phyloP scores from a whole-genome alignment of 805 yeast species.

The Priceomyces carsonii region DNA sequence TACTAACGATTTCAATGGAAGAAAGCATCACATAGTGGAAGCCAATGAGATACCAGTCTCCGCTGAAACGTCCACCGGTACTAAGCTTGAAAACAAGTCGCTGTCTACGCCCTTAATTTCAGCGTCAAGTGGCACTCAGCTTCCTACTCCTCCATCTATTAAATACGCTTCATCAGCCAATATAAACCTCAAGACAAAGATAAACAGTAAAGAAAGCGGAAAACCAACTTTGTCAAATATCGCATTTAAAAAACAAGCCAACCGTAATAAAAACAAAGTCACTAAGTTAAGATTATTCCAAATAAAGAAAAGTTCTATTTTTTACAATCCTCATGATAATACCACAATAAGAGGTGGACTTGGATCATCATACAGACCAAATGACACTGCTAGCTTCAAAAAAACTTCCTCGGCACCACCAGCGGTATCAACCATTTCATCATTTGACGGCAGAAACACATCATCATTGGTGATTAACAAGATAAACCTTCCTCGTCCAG shows the following conservation, averaged over 20 bases:
- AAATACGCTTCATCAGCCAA: conserved; percentile 19
- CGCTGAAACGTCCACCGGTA: not conserved
- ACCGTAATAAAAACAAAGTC: conserved; percentile 8
- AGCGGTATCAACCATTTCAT: not conserved
- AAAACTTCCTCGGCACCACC: conserved; percentile 5
- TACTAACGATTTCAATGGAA: conserved; percentile 1
- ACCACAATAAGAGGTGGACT: conserved; percentile 3
- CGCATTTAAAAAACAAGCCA: conserved; percentile 16
- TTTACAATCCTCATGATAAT: conserved; percentile 19
- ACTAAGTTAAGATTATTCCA: conserved; percentile 34
- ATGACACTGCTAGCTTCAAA: not conserved
- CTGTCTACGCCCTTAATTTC: conserved; percentile 6
- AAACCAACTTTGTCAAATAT: conserved; percentile 24
- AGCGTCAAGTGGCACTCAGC: conserved; percentile 4
- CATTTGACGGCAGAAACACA: conserved; percentile 1
- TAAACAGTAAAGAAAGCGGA: conserved; percentile 3
- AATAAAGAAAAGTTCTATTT: conserved; percentile 37
- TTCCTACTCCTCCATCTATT: conserved; percentile 17
- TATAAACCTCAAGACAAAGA: conserved; percentile 22
- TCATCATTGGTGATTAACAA: conserved; percentile 3
- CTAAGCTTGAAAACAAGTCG: conserved; percentile 3
- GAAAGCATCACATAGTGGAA: no score
- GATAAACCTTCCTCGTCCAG: conserved; percentile 5
- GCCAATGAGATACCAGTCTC: no score
- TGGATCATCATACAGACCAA: not conserved